phyloP scores from a whole-genome alignment of 768 basidiomycete genomes.

The Pulveroboletus sp. region DNA sequence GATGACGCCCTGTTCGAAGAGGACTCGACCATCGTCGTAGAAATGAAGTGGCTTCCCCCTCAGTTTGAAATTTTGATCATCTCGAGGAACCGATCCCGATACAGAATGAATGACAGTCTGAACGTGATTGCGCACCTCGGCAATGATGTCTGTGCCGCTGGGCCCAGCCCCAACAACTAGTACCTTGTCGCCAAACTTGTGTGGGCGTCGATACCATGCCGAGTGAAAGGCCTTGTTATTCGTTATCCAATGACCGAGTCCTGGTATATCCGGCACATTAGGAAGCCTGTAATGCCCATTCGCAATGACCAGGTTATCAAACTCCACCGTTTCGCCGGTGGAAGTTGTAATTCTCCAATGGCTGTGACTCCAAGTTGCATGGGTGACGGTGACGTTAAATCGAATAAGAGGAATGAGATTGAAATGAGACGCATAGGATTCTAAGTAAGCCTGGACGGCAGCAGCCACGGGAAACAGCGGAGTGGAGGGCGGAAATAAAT shows the following conservation, averaged over 20 bases:
- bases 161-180: slow-evolving; percentile 54
- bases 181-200: slow-evolving; percentile 34
- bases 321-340: slow-evolving; percentile 34
- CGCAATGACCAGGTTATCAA: slow-evolving; percentile 67
- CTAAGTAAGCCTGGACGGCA: slow-evolving; percentile 63
- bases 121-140: slow-evolving; percentile 47
- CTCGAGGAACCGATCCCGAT: slow-evolving; percentile 31
- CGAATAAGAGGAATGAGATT: slow-evolving; percentile 56
- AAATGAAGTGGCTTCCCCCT: slow-evolving; percentile 44
- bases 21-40: slow-evolving; percentile 39
- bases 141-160: slow-evolving; percentile 63
- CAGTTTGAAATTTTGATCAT: slow-evolving; percentile 33
- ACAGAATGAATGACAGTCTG: slow-evolving; percentile 54
- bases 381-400: slow-evolving; percentile 53
- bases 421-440: slow-evolving; percentile 60
- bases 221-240: slow-evolving; percentile 56
- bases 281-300: slow-evolving; percentile 74
- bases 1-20: slow-evolving; percentile 54
- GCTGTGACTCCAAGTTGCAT: slow-evolving; percentile 36
- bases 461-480: slow-evolving; percentile 62
- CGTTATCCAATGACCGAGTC: slow-evolving; percentile 54
- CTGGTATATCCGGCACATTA: slow-evolving; percentile 55
- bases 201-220: slow-evolving; percentile 59
- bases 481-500: slow-evolving; percentile 66
- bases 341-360: slow-evolving; percentile 50